These are phyloP conservation scores for Rhazya stricta DNA, from an alignment of 257 asterid species.

Conservation along the genomic window DNA sequence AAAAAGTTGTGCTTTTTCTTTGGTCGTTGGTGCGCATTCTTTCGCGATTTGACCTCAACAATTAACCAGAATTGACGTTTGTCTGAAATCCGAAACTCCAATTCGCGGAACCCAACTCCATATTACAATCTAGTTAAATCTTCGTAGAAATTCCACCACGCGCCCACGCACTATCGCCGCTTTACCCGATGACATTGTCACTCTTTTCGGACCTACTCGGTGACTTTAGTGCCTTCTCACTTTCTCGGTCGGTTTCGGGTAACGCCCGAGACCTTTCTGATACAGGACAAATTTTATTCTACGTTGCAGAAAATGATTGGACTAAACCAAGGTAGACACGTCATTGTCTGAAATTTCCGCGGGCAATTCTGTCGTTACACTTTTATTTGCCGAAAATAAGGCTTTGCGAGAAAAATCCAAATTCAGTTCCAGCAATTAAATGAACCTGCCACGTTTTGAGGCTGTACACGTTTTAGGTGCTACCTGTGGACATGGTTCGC, in stretches of 20 bases:
- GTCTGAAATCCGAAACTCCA: slow-evolving; percentile 24
- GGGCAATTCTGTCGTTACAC: neutral
- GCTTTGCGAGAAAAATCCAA: neutral
- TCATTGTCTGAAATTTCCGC: neutral
- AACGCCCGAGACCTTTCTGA: neutral
- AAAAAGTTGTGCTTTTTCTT: neutral
- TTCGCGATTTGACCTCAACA: slow-evolving; percentile 20
- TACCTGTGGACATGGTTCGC: neutral
- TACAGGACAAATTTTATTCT: neutral
- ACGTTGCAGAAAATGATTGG: neutral
- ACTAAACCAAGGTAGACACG: neutral
- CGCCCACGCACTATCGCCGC: slow-evolving; percentile 18
- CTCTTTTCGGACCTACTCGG: slow-evolving; percentile 2
- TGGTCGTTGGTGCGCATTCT: slow-evolving; percentile 14
- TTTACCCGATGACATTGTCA: slow-evolving; percentile 12
- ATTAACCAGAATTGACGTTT: slow-evolving; percentile 32
- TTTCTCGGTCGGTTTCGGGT: slow-evolving; percentile 10
- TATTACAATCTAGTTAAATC: slow-evolving; percentile 27
- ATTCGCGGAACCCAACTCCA: slow-evolving; percentile 36
- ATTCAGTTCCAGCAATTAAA: neutral
- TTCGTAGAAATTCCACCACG: slow-evolving; percentile 3
- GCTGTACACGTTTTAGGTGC: neutral
- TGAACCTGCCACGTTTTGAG: slow-evolving; percentile 6
- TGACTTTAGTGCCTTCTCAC: slow-evolving; percentile 6
- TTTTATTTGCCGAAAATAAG: neutral